These are phyloP conservation scores for Musa beccarii DNA, from an alignment of 176 grass and related monocot genomes.

Conservation along the genomic window DNA sequence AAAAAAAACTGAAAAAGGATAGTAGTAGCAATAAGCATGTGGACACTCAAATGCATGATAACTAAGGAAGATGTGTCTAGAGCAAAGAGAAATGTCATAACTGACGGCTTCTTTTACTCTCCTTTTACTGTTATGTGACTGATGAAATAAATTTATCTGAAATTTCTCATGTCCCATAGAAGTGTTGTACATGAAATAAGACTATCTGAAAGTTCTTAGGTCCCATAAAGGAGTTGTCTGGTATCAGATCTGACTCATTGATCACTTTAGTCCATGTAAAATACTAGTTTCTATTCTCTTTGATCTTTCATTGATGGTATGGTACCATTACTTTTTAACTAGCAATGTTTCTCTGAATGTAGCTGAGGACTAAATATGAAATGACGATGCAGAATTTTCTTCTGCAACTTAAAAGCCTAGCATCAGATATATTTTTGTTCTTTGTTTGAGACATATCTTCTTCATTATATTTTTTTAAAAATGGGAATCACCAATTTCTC, in stretches of 20 bases:
- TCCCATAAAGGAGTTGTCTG: not conserved
- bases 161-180: not conserved
- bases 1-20: too few relatives aligned
- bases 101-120: too few relatives aligned
- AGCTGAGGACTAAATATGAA: not conserved
- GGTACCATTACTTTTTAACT: not conserved
- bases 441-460: not conserved
- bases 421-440: too few relatives aligned
- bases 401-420: not conserved
- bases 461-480: not conserved
- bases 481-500: constrained; percentile 8
- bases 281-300: not conserved
- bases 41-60: too few relatives aligned
- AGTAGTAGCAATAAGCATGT: too few relatives aligned
- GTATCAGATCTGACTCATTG: not conserved
- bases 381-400: not conserved
- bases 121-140: too few relatives aligned
- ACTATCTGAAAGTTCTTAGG: too few relatives aligned
- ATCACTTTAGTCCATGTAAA: not conserved
- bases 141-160: too few relatives aligned
- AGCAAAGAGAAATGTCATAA: too few relatives aligned
- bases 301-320: not conserved
- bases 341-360: not conserved
- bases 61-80: too few relatives aligned
- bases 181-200: not conserved